Conservation (phyloP, 768 basidiomycete species). For the Cytidiella melzeri region DNA sequence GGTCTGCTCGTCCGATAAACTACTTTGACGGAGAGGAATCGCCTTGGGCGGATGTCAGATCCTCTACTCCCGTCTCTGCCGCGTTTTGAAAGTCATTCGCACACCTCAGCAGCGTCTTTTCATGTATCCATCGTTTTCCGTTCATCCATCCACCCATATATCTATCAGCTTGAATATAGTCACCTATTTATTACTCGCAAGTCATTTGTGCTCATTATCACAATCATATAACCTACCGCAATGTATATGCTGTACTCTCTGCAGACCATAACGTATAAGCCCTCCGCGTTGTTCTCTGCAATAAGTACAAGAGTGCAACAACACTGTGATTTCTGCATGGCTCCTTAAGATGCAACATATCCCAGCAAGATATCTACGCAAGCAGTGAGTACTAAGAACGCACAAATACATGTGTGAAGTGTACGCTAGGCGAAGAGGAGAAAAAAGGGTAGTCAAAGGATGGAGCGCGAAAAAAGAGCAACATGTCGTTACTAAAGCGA, state of each 20-base stretch:
- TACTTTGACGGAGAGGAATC: conserved; percentile 23
- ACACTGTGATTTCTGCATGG: not conserved
- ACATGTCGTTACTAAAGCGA: too few species aligned
- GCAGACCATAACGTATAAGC: too few species aligned
- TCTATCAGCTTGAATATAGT: too few species aligned
- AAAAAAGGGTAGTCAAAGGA: conserved; percentile 10
- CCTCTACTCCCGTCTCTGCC: conserved; percentile 12
- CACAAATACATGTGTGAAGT: conserved; percentile 5
- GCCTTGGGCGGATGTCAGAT: conserved; percentile 23
- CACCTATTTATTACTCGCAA: not conserved
- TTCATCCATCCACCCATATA: not conserved
- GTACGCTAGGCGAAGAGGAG: conserved; percentile 3
- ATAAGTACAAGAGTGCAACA: not conserved
- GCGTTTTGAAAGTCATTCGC: conserved; percentile 5
- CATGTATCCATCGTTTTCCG: not conserved
- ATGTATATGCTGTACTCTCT: not conserved
- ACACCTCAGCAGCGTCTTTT: not conserved
- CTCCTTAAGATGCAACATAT: not conserved
- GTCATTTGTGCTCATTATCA: not conserved
- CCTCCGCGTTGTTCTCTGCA: not conserved
- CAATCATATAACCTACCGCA: too few species aligned
- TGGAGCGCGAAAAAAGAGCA: conserved; percentile 14
- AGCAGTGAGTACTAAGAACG: not conserved
- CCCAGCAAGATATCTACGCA: not conserved
- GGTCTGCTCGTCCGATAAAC: conserved; percentile 12